These are phyloP conservation scores for Vicia sativa DNA, from an alignment of 306 rosid genomes.

Conservation along the genomic window DNA sequence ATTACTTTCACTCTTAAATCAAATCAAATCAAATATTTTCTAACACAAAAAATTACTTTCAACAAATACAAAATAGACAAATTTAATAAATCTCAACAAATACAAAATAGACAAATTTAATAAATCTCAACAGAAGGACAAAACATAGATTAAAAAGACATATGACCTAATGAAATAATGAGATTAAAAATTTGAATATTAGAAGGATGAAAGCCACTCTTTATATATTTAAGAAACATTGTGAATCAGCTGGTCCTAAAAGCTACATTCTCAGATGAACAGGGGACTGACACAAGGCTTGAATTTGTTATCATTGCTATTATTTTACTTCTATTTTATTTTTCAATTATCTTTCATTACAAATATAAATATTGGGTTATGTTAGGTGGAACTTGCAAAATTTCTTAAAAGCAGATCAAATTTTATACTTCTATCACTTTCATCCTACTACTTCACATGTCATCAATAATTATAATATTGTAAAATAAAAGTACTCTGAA, in stretches of 20 bases:
- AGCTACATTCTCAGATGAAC: conserved; percentile 36
- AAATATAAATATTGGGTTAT: conserved; percentile 35
- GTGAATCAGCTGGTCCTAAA: conserved; percentile 38
- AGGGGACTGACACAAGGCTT: conserved; percentile 25
- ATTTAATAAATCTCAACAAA: no score
- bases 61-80: no score
- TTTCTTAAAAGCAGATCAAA: conserved; percentile 31
- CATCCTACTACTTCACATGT: conserved; percentile 35
- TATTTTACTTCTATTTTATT: neutral
- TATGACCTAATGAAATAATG: conserved; percentile 26
- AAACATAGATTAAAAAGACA: neutral
- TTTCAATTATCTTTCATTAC: conserved; percentile 3
- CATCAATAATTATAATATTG: conserved; percentile 31
- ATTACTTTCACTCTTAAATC: no score
- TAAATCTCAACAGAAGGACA: conserved; percentile 28
- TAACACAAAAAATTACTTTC: no score
- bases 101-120: conserved; percentile 37
- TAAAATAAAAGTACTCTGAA: conserved; percentile 36
- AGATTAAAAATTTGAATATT: conserved; percentile 9
- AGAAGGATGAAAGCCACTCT: neutral
- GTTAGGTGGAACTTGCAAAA: conserved; percentile 37
- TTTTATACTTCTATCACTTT: conserved; percentile 44
- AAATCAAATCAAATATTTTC: no score
- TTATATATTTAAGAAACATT: conserved; percentile 19
- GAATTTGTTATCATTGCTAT: conserved; percentile 23